Evolutionary conservation across 495 filamentous ascomycete genomes (phyloP).

Genomic region (Lindgomyces ingoldianus): DNA sequence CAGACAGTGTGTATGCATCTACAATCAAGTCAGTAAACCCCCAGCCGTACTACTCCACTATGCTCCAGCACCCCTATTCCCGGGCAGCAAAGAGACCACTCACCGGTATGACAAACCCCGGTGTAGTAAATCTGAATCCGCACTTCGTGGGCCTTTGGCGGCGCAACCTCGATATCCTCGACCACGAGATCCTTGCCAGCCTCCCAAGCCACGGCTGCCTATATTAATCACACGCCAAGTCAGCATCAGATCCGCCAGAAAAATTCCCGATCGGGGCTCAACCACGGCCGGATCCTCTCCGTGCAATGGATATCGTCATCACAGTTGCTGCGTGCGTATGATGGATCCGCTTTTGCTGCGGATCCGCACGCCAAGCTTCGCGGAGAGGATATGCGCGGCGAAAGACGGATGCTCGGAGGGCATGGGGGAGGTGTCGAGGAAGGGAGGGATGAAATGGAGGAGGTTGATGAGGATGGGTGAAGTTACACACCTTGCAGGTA

Average conservation of each 20-base stretch:
- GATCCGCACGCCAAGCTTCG: constrained; percentile 27
- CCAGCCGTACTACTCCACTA: too few species aligned
- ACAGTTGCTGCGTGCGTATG: too few species aligned
- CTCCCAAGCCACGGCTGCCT: constrained; percentile 97
- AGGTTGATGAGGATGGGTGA: constrained; percentile 9
- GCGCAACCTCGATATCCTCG: constrained; percentile 88
- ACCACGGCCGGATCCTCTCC: too few species aligned
- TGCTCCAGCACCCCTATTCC: too few species aligned
- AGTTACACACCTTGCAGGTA: constrained; percentile 65
- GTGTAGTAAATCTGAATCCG: constrained; percentile 96
- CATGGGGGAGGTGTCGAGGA: background rate
- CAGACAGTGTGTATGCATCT: constrained; percentile 98
- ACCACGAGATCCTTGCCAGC: constrained; percentile 84
- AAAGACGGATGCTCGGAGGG: background rate
- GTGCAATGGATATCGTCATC: too few species aligned
- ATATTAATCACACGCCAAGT: background rate
- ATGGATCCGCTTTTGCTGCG: constrained; percentile 9
- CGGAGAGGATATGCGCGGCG: background rate
- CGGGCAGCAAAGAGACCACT: constrained; percentile 25
- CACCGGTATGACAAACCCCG: constrained; percentile 97
- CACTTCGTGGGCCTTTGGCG: constrained; percentile 93
- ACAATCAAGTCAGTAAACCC: too few species aligned
- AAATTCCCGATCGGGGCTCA: too few species aligned
- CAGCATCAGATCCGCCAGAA: background rate
- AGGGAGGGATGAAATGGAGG: background rate